Base-by-base conservation (phyloP, 1,284 basidiomycete genomes). In the Megacollybia platyphylla region DNA sequence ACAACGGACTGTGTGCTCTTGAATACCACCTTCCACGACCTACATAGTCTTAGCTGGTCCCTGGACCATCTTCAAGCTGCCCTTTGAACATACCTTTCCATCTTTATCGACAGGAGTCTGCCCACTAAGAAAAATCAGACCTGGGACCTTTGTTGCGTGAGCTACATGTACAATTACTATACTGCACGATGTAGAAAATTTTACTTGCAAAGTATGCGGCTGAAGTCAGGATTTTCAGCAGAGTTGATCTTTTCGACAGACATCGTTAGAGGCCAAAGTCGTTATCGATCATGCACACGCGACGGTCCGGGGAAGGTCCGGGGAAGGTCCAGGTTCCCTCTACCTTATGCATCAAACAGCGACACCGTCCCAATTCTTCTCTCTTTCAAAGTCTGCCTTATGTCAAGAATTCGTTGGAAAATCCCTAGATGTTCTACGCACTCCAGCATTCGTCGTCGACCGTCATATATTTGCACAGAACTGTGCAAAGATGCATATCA, bases 361-460 rank as follows among this genome's bases (percentile, higher is more conserved):
- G 35, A 81, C 78, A 0, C 71, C 73, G 7, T 61, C 66, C 52
- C 53, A 65, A 26, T 52, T 74, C 39, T 52, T 63, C 10, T 51
- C 58, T 13, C 70, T 73, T 3, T 60, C 67, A 50, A 85, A 85
- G 56, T 59, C 68, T 36, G 65, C 61, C 8, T 64, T 90, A 13
- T 57, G 69, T 17, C 55, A 70, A 35, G 69, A 75, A 47, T 90
- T 80, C 58, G 61, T 68, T 24, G 80, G 81, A 31, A 75, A 71
- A 54, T 54, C 65, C 9, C 57, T 90, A 44, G 58, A 70, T 40
- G 59, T 61, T 1, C 61, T 91, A 20, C 71, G 85, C 43, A 91
- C 88, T 0, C 88, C 89, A 18, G 82, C 85, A 0, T 61, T 86
- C 48, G 64, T 91, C 43, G 75, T 92, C 48, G 86, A 92, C 62